These are phyloP conservation scores for Iberis pinnata DNA, from an alignment of 345 rosid species.

Conservation along the genomic window DNA sequence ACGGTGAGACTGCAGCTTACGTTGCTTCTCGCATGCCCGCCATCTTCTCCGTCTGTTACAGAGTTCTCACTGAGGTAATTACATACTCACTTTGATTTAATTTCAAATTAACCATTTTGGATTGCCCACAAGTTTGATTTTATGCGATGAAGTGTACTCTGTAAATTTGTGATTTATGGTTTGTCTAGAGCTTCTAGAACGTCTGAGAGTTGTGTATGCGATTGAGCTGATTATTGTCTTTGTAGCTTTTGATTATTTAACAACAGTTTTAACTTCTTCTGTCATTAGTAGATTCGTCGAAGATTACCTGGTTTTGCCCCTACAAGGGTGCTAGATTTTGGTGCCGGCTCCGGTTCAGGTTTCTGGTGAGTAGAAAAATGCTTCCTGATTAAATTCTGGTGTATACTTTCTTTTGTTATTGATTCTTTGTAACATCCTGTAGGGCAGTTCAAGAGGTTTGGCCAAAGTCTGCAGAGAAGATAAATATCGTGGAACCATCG, in stretches of 20 bases:
- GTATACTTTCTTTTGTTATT: not conserved
- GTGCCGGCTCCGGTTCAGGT: slow-evolving; percentile 95
- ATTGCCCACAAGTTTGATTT: not conserved
- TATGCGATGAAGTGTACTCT: too few species aligned
- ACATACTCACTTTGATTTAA: not conserved
- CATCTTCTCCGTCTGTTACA: slow-evolving; percentile 72
- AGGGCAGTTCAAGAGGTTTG: slow-evolving; percentile 92
- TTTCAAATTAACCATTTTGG: not conserved
- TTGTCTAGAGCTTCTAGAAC: not conserved
- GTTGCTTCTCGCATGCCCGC: slow-evolving; percentile 97
- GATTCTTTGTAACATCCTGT: slow-evolving; percentile 12
- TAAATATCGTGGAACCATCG: slow-evolving; percentile 86
- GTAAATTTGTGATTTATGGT: too few species aligned
- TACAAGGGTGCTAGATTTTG: slow-evolving; percentile 70
- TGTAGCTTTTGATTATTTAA: not conserved
- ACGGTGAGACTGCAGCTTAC: slow-evolving; percentile 82
- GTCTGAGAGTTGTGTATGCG: not conserved
- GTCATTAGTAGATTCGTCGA: slow-evolving; percentile 44
- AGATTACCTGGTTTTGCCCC: slow-evolving; percentile 75
- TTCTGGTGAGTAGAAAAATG: slow-evolving; percentile 53
- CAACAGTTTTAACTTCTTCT: not conserved
- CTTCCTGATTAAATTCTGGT: not conserved
- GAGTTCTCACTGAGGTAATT: slow-evolving; percentile 72
- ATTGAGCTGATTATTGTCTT: not conserved
- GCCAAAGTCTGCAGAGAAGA: slow-evolving; percentile 65